Evolutionary conservation across 2,329 filamentous ascomycete species (phyloP), one percentile per base, ranked within the genome.

Genomic region (Penicillium sp.): DNA sequence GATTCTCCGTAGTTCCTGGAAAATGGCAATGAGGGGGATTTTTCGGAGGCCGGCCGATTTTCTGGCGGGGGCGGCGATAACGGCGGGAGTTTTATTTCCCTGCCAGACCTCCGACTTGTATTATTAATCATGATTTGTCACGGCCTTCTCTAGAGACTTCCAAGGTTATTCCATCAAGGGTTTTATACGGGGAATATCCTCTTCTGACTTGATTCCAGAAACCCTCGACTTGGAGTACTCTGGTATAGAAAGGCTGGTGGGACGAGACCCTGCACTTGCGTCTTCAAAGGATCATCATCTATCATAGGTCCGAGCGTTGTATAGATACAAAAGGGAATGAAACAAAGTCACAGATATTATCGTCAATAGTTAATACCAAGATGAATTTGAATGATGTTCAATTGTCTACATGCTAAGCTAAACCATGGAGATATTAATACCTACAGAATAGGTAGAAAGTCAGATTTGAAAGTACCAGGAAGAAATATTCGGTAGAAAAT

Each of bases 11-110:
- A 59, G 47, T 61, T 60, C 56, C n/a, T 37, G 19, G 32, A 26
- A 34, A 40, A 32, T 56, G 33, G 52, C 52, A 55, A 54, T 53
- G 52, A 38, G 41, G 46, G 45, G 56, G 56, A 56, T 56, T 60
- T 61, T 58, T 58, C 52, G 51, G 43, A 29, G 33, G 21, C 48
- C 43, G 33, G 42, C 47, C 47, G 44, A 31, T 45, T 49, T 48
- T 51, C 48, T 49, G 49, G 58, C 57, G 58, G 58, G 57, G 57
- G 53, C 57, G 48, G 57, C 54, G 57, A 59, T 61, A 61, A 57
- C 52, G 57, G 51, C 51, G 44, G 47, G 28, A 44, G 43, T 40
- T 46, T 46, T 39, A 45, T 45, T 39, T 40, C 44, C 35, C 37
- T 39, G 22, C 37, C 37, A 39, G 26, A 39, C 15, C 15, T 39